Percentiles rank a stretch among this genome's conserved stretches.
Conservation (phyloP, 139 green algal species). For the Chlorella sp. region DNA sequence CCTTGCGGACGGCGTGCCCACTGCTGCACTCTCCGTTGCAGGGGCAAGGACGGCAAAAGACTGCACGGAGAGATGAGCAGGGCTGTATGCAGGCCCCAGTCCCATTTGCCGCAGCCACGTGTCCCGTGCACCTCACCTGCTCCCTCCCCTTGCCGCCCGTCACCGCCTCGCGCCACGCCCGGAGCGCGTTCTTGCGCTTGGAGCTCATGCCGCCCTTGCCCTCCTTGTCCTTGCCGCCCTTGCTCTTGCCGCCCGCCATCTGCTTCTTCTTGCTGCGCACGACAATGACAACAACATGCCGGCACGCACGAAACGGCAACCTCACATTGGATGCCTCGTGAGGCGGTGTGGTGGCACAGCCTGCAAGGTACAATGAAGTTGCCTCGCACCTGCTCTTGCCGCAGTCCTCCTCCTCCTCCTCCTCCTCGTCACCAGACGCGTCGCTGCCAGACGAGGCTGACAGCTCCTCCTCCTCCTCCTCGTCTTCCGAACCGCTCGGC, state of each 20-base stretch:
- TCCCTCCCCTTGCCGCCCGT: conserved; percentile 4
- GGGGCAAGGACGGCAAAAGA: too few species aligned
- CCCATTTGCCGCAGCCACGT: too few species aligned
- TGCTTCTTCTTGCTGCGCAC: not conserved
- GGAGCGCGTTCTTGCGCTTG: not conserved
- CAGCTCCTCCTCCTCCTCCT: conserved; percentile 24
- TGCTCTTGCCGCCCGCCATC: conserved; percentile 2
- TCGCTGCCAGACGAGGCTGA: conserved; percentile 8
- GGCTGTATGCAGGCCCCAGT: too few species aligned
- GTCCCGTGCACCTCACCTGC: too few species aligned
- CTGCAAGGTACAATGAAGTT: not conserved
- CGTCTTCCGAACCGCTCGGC: not conserved
- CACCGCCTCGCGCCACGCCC: conserved; percentile 3
- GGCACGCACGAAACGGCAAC: too few species aligned
- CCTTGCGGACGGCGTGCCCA: not conserved
- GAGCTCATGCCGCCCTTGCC: conserved; percentile 4
- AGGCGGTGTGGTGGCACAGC: too few species aligned
- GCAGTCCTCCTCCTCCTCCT: not conserved
- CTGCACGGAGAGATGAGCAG: too few species aligned
- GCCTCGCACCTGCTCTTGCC: conserved; percentile 14
- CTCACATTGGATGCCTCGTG: too few species aligned
- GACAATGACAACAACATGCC: too few species aligned
- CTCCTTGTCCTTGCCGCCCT: conserved; percentile 10
- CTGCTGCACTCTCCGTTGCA: conserved; percentile 7
- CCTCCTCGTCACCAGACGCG: conserved; percentile 4